Base-by-base conservation (phyloP, 2,329 filamentous ascomycete species). In the Pseudogymnoascus sp. region DNA sequence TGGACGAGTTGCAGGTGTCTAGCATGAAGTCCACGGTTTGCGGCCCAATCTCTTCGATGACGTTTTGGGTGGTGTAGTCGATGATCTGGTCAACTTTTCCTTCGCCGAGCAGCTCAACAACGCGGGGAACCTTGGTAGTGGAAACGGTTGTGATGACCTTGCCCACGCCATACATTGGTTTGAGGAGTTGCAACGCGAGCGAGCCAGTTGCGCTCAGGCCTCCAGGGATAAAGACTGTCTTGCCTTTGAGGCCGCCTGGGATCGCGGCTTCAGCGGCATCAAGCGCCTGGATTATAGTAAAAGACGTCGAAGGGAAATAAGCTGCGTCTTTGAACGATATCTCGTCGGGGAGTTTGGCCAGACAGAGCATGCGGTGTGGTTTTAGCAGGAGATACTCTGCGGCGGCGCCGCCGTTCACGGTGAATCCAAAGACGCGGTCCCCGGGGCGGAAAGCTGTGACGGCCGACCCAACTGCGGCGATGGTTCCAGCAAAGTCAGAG, bases 111-210 rank as follows among this genome's bases (percentile, higher is more conserved):
- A 77, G 67, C 62, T 77, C 74, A 3, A 69, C 64, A 1, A 79
- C 69, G 62, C 70, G 74, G 0, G 73, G 61, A 0, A 80, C 68
- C 67, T 80, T 81, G 13, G 73, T 65, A 1, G 77, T 78, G 1
- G 77, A 79, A 1, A 80, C 73, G 0, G 79, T 80, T 0, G 77
- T 80, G 41, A 80, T 78, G 28, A 80, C 77, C 61, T 77, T 79
- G 16, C 73, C 74, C 1, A 77, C 79, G 0, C 73, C 70, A 65
- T 79, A 80, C 1, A 78, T 73, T 36, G 77, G 74, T 65, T 80
- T 80, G 14, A 78, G 78, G 4, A 81, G 66, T 66, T 80, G 78
- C 16, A 77, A 75, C 23, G 70, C 79, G 63, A 75, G 75, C 21
- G 71, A 65, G 0, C 77, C 77, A 0, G 74, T 77, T 1, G 76